phyloP scores from a whole-genome alignment of 345 rosid genomes.

The Erucastrum elatum region DNA sequence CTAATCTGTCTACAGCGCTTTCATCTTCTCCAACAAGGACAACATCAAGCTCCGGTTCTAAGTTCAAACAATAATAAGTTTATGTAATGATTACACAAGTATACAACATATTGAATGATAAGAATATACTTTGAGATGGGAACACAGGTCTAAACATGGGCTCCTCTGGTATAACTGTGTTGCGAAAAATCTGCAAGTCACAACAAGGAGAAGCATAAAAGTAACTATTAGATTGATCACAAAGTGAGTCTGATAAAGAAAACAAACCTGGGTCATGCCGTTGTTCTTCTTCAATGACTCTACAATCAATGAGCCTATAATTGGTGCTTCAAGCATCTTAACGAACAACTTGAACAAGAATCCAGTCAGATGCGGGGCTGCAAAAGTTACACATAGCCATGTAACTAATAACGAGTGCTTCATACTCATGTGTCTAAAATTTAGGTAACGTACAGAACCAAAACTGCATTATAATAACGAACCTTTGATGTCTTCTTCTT shows the following conservation, averaged over 20 bases:
- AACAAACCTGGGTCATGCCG: conserved; percentile 57
- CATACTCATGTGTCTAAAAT: neutral
- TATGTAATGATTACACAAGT: neutral
- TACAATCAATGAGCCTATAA: conserved; percentile 58
- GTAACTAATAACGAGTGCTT: too few species aligned
- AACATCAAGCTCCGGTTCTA: conserved; percentile 64
- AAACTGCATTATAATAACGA: conserved; percentile 9
- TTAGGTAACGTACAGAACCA: neutral
- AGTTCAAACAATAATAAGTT: conserved; percentile 13
- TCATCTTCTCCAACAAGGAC: conserved; percentile 54
- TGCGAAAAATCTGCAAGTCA: conserved; percentile 54
- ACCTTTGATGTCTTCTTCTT: conserved; percentile 59
- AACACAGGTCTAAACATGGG: conserved; percentile 91
- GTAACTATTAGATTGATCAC: neutral
- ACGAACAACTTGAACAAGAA: conserved; percentile 58
- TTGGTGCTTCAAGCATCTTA: conserved; percentile 57
- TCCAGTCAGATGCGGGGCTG: conserved; percentile 87
- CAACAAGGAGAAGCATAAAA: conserved; percentile 7
- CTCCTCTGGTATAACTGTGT: conserved; percentile 70
- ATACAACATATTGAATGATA: neutral
- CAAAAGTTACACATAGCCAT: conserved; percentile 12
- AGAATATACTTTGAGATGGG: conserved; percentile 68
- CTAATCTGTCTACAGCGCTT: conserved; percentile 64
- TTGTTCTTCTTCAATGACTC: conserved; percentile 60
- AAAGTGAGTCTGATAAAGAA: neutral